Percentiles rank a stretch among this genome's conserved stretches.
Conservation (phyloP, 2,329 filamentous ascomycete species). For the Microthyrium microscopicum region DNA sequence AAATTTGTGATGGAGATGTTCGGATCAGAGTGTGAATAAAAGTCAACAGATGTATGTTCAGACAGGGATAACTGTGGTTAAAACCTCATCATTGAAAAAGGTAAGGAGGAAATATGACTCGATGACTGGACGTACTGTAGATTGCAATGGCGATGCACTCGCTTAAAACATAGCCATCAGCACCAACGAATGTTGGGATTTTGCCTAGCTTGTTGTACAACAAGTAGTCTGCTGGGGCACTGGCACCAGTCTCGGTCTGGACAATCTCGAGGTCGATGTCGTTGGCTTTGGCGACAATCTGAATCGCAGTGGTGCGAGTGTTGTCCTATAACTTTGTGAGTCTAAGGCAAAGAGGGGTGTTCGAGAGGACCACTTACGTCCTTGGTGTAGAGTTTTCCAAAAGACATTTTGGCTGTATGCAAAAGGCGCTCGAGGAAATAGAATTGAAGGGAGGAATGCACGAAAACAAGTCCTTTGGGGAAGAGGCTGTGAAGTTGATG, state of each 20-base stretch:
- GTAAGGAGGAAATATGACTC: background rate
- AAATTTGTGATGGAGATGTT: conserved; percentile 14
- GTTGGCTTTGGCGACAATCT: conserved; percentile 94
- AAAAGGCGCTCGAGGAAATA: too few species aligned
- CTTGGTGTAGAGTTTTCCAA: conserved; percentile 93
- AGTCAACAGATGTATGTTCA: conserved; percentile 84
- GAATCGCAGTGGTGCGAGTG: conserved; percentile 74
- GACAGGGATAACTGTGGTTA: conserved; percentile 91
- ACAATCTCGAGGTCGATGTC: conserved; percentile 80
- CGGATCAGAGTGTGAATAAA: conserved; percentile 68
- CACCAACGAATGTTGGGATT: conserved; percentile 81
- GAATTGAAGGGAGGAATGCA: too few species aligned
- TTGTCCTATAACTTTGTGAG: conserved; percentile 47
- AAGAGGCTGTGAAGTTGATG: too few species aligned
- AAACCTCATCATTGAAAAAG: conserved; percentile 9
- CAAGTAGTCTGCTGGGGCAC: conserved; percentile 58
- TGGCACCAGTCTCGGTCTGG: conserved; percentile 48
- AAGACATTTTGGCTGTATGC: conserved; percentile 55
- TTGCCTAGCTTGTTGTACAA: conserved; percentile 78
- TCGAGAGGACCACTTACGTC: conserved; percentile 38
- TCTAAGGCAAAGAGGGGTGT: conserved; percentile 13
- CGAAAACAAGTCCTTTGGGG: too few species aligned
- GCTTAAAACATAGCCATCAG: conserved; percentile 75
- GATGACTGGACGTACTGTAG: conserved; percentile 59
- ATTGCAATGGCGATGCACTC: conserved; percentile 93